phyloP scores from a whole-genome alignment of 257 asterid species.

The Capsicum chinense region DNA sequence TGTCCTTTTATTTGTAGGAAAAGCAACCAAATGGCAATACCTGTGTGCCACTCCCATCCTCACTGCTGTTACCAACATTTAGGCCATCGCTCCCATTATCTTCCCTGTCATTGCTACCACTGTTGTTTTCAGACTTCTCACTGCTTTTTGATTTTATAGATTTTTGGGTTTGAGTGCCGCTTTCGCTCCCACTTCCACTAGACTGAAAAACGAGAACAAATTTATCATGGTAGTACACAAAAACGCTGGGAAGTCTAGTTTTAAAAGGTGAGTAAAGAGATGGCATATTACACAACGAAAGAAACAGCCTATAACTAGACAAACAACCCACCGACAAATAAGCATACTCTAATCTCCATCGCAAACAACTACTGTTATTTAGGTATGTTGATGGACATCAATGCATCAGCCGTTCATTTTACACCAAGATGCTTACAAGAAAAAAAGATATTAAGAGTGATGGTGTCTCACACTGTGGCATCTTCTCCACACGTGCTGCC shows the following conservation, averaged over 20 bases:
- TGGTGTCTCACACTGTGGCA: conserved; percentile 76
- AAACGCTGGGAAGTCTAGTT: not conserved
- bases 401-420: conserved; percentile 28
- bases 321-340: conserved; percentile 8
- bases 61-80: conserved; percentile 59
- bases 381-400: conserved; percentile 40
- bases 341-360: not conserved
- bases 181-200: conserved; percentile 93
- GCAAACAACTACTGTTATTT: not conserved
- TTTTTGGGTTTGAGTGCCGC: conserved; percentile 75
- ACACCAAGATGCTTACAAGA: not conserved
- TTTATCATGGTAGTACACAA: not conserved
- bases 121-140: conserved; percentile 53
- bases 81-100: conserved; percentile 56
- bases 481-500: conserved; percentile 98
- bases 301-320: conserved; percentile 9
- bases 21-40: conserved; percentile 34
- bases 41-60: conserved; percentile 82
- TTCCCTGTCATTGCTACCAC: conserved; percentile 59
- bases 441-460: not conserved
- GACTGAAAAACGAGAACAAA: conserved; percentile 53
- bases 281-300: conserved; percentile 13
- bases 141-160: conserved; percentile 61
- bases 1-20: conserved; percentile 12
- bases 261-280: not conserved